Evolutionary conservation across 208 protist species (phyloP).

Genomic region (Leishmania braziliensis): DNA sequence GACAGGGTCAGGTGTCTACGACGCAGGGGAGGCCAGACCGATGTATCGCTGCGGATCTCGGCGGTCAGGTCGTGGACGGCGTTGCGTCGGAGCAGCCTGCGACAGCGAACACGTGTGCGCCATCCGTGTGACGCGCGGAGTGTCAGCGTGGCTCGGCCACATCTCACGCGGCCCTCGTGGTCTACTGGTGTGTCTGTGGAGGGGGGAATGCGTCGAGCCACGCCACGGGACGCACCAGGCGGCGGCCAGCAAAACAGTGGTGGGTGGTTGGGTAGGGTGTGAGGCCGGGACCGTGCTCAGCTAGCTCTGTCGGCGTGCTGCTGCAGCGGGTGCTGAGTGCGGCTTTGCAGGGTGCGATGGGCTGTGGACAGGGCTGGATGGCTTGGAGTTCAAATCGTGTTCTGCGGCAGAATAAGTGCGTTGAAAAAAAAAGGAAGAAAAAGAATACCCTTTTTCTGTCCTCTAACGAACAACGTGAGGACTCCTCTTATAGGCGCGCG

Average conservation of each 20-base stretch:
- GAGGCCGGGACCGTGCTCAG: neutral
- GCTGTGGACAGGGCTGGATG: neutral
- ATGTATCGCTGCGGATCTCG: neutral
- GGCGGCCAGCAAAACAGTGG: neutral
- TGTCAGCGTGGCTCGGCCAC: neutral
- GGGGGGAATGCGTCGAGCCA: no score
- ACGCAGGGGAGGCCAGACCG: neutral
- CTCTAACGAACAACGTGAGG: no score
- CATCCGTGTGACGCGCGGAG: neutral
- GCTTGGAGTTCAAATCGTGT: no score
- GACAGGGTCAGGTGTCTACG: neutral
- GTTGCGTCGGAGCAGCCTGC: neutral
- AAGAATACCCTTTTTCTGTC: no score
- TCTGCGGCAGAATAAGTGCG: no score
- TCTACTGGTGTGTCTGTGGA: neutral
- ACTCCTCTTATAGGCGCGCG: no score
- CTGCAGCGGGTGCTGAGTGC: no score
- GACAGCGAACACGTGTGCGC: neutral
- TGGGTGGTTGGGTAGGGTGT: neutral
- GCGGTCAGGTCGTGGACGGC: neutral
- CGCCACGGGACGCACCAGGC: neutral
- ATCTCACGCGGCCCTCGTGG: neutral
- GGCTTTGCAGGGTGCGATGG: neutral
- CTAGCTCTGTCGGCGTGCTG: neutral
- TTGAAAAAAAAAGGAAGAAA: no score